These are phyloP conservation scores for Arachis monticola DNA, from an alignment of 331 rosid genomes.

Conservation along the genomic window DNA sequence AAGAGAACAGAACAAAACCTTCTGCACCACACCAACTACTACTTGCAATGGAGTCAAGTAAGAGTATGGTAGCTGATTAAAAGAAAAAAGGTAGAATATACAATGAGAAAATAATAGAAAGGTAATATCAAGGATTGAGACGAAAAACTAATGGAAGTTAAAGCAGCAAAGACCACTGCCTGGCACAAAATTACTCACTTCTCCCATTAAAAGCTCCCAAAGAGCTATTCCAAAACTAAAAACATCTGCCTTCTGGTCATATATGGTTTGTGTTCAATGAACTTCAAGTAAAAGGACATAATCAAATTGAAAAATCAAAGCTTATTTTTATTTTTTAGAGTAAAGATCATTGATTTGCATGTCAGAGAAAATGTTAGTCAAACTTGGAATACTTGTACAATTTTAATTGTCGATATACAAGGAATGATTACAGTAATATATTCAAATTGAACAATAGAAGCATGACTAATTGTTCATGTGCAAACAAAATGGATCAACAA, in stretches of 20 bases:
- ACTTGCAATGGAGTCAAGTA: constrained; percentile 94
- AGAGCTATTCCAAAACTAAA: constrained; percentile 94
- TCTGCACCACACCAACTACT: constrained; percentile 99
- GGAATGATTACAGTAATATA: constrained; percentile 10
- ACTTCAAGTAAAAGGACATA: constrained; percentile 55
- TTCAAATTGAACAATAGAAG: constrained; percentile 21
- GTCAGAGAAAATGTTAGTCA: constrained; percentile 25
- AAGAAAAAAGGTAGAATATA: constrained; percentile 41
- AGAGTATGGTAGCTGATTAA: constrained; percentile 82
- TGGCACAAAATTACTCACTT: constrained; percentile 62
- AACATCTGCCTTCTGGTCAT: constrained; percentile 89
- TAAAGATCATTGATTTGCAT: constrained; percentile 12
- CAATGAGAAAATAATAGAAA: constrained; percentile 28
- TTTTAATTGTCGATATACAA: neutral
- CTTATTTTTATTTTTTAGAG: neutral
- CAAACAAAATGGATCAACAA: constrained; percentile 1
- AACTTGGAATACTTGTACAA: constrained; percentile 1
- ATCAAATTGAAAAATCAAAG: constrained; percentile 18
- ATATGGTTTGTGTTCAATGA: constrained; percentile 98
- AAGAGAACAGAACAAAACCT: constrained; percentile 58
- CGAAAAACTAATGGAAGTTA: constrained; percentile 4
- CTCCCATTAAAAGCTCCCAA: constrained; percentile 98
- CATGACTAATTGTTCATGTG: constrained; percentile 28
- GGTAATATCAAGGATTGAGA: constrained; percentile 17
- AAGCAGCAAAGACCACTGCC: constrained; percentile 24